phyloP scores from a whole-genome alignment of 164 flowering plant genomes.

The Echeveria elegans region DNA sequence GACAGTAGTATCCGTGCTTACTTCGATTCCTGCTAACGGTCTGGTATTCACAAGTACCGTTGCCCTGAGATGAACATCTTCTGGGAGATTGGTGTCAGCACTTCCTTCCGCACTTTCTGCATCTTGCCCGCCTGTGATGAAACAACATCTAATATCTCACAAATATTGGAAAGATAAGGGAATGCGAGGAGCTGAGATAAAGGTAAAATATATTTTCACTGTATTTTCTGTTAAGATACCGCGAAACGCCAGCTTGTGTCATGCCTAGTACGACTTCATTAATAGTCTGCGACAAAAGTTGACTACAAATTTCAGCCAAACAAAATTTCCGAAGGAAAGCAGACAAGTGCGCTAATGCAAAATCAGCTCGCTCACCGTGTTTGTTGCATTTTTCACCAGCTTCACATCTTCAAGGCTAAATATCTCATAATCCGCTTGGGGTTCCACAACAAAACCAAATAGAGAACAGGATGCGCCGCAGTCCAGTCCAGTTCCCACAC shows the following conservation, averaged over 20 bases:
- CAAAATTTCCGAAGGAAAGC: background rate
- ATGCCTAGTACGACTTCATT: constrained; percentile 32
- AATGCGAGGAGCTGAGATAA: background rate
- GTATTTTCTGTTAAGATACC: constrained; percentile 18
- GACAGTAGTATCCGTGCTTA: background rate
- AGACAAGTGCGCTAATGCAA: background rate
- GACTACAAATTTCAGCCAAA: background rate
- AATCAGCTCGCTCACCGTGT: background rate
- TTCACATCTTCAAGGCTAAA: background rate
- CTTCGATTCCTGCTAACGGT: constrained; percentile 5
- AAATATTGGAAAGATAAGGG: no score
- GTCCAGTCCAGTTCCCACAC: background rate
- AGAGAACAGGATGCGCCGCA: background rate
- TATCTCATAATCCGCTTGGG: background rate
- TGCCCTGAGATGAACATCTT: background rate
- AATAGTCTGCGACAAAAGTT: constrained; percentile 16
- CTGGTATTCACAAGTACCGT: constrained; percentile 6
- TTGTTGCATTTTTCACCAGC: background rate
- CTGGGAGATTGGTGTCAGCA: constrained; percentile 4
- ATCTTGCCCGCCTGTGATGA: background rate
- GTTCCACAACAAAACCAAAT: background rate
- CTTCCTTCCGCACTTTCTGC: background rate
- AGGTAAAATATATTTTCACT: constrained; percentile 14
- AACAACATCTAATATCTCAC: background rate
- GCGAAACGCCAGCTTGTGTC: constrained; percentile 31